Conservation (phyloP, 345 rosid species). For the Microcos paniculata region DNA sequence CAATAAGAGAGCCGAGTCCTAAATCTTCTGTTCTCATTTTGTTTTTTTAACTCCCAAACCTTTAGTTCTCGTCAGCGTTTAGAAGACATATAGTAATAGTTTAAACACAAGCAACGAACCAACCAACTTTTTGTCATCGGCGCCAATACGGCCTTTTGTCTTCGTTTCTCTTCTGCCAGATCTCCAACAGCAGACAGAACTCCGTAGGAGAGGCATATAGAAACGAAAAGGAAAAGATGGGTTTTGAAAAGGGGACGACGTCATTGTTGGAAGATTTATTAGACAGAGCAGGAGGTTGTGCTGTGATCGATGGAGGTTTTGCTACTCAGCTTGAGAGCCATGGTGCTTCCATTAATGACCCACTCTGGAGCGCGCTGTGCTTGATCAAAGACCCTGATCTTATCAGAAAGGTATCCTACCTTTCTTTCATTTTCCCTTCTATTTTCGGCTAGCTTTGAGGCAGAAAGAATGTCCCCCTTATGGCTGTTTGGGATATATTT, state of each 20-base stretch:
- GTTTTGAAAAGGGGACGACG: slow-evolving; percentile 31
- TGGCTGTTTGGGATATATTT: not conserved
- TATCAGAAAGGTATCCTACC: slow-evolving; percentile 48
- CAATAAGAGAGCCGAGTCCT: not conserved
- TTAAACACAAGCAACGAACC: not conserved
- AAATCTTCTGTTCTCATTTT: too few species aligned
- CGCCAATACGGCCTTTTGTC: not conserved
- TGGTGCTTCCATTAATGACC: slow-evolving; percentile 83
- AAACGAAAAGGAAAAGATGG: slow-evolving; percentile 36
- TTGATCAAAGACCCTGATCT: slow-evolving; percentile 73
- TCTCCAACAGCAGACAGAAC: not conserved
- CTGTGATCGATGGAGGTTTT: slow-evolving; percentile 90
- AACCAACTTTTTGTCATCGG: slow-evolving; percentile 1
- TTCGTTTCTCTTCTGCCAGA: not conserved
- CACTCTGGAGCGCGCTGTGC: slow-evolving; percentile 91
- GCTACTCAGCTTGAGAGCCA: slow-evolving; percentile 90
- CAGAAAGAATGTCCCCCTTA: not conserved
- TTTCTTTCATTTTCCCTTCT: not conserved
- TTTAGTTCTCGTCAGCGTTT: not conserved
- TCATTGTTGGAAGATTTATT: slow-evolving; percentile 65
- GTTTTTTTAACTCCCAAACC: not conserved
- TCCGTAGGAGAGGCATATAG: not conserved
- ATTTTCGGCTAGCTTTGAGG: not conserved
- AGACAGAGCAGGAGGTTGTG: slow-evolving; percentile 78
- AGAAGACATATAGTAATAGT: not conserved